phyloP scores from a whole-genome alignment of 306 rosid genomes.

The Vachellia pachyceras region DNA sequence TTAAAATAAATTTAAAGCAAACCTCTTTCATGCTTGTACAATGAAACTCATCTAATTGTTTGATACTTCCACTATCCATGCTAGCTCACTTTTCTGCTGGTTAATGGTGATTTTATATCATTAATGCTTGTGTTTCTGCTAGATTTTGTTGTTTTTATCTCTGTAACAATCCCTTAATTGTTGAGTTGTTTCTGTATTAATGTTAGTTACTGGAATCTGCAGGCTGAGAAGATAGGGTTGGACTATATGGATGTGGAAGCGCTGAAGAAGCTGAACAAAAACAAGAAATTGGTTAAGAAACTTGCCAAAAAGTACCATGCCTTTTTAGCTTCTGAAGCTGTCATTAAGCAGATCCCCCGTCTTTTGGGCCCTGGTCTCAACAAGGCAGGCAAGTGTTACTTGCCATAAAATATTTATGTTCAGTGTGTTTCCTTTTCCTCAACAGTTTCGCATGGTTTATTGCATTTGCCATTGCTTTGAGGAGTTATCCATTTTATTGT shows the following conservation, averaged over 20 bases:
- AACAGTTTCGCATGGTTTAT: background rate
- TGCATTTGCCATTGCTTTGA: background rate
- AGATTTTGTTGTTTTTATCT: background rate
- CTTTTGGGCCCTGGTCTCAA: constrained; percentile 79
- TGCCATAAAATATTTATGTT: background rate
- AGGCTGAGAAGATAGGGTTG: constrained; percentile 69
- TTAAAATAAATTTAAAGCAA: background rate
- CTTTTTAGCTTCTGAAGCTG: constrained; percentile 74
- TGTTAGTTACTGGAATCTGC: constrained; percentile 4
- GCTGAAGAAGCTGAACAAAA: constrained; percentile 70
- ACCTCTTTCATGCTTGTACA: background rate
- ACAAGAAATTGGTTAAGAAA: constrained; percentile 67
- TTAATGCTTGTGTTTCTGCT: background rate
- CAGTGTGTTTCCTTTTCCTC: background rate
- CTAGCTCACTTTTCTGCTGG: background rate
- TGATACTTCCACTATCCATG: background rate
- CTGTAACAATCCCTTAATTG: background rate
- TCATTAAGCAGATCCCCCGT: constrained; percentile 76
- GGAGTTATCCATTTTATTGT: background rate
- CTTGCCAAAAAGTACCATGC: constrained; percentile 73
- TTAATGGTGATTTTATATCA: background rate
- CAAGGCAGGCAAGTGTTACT: constrained; percentile 63
- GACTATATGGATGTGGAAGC: constrained; percentile 73
- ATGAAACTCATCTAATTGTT: background rate
- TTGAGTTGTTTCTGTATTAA: background rate